Conservation (phyloP, 768 basidiomycete species). For the Suillus occidentalis region DNA sequence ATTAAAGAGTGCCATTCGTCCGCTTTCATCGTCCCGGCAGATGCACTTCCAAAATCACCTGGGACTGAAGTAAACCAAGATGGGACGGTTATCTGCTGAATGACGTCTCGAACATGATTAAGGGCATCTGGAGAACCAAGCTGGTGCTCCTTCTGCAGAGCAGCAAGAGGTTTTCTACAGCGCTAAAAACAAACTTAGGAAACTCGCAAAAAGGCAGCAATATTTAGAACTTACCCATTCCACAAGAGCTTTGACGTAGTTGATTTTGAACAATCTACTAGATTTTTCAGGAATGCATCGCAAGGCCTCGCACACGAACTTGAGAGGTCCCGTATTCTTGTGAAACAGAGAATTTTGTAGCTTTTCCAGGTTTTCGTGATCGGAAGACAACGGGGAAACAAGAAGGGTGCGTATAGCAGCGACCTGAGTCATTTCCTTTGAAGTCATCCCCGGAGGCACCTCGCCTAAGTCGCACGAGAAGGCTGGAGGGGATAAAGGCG, state of each 20-base stretch:
- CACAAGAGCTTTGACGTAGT: neutral
- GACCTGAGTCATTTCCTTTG: neutral
- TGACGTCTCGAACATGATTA: neutral
- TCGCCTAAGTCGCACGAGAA: neutral
- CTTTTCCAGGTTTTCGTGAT: neutral
- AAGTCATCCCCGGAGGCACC: neutral
- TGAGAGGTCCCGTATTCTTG: neutral
- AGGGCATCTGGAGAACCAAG: neutral
- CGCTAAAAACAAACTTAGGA: neutral
- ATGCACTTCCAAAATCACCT: constrained; percentile 12
- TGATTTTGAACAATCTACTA: neutral
- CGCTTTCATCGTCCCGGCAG: constrained; percentile 34
- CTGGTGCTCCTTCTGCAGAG: neutral
- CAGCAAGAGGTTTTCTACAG: neutral
- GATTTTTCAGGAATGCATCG: neutral
- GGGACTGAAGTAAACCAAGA: constrained; percentile 14
- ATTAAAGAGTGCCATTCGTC: constrained; percentile 34
- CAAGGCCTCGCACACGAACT: neutral
- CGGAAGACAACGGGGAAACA: neutral
- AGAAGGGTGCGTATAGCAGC: neutral
- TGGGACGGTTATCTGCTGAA: constrained; percentile 4
- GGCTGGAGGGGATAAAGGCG: neutral
- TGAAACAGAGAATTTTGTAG: neutral
- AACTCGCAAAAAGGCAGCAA: neutral
- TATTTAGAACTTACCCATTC: neutral